Conservation (phyloP, 148 eudicot species). For the Selenicereus undatus region DNA sequence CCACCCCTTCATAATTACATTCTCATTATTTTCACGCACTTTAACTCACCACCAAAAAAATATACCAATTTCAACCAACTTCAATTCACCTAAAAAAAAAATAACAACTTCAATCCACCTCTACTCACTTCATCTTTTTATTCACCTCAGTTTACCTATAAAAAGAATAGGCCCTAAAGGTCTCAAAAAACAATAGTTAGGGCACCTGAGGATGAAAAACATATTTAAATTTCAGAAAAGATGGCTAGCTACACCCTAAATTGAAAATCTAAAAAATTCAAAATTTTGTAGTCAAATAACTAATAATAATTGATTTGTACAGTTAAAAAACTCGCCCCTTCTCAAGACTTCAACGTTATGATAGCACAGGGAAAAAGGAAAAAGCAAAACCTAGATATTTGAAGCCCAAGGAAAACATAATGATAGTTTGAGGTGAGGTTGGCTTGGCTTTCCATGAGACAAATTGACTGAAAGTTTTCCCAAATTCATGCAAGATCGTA, state of each 20-base stretch:
- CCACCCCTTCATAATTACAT: too few relatives aligned
- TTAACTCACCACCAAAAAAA: too few relatives aligned
- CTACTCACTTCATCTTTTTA: too few relatives aligned
- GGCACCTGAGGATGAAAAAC: not conserved
- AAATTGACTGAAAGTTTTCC: not conserved
- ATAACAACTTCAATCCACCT: too few relatives aligned
- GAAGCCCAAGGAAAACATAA: slow-evolving; percentile 7
- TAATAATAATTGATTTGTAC: not conserved
- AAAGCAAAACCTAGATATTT: not conserved
- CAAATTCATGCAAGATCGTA: not conserved
- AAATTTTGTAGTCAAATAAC: not conserved
- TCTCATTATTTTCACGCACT: too few relatives aligned
- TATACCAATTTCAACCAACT: too few relatives aligned
- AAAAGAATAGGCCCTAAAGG: too few relatives aligned
- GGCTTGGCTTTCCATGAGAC: slow-evolving; percentile 1
- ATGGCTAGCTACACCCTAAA: not conserved
- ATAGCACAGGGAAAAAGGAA: not conserved
- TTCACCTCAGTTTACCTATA: too few relatives aligned
- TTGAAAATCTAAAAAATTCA: not conserved
- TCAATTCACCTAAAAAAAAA: too few relatives aligned
- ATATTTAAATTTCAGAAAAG: not conserved
- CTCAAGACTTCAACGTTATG: not conserved
- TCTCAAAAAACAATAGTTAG: not conserved
- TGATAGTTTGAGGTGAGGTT: not conserved
- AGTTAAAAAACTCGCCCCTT: not conserved